Percentiles rank a stretch among this genome's conserved stretches.
Evolutionary conservation across 169 alveolate genomes (phyloP).

Genomic region (Cryptosporidium felis): DNA sequence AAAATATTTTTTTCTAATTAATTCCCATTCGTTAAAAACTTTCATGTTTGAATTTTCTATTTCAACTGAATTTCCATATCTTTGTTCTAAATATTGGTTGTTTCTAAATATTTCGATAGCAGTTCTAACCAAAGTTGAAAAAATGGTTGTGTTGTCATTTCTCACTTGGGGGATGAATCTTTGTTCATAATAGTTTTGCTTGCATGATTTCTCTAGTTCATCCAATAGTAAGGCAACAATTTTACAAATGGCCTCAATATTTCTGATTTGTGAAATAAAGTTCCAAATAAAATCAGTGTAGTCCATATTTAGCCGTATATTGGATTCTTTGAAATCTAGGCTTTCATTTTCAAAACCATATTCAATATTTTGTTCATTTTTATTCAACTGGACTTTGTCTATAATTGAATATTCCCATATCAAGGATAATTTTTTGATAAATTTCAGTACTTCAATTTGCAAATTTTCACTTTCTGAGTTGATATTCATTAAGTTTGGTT

Average conservation of each 20-base stretch:
- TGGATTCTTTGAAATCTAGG: not conserved
- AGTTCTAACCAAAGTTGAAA: not conserved
- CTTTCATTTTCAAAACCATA: not conserved
- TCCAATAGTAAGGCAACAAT: not conserved
- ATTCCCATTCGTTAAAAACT: not conserved
- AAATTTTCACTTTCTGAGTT: not conserved
- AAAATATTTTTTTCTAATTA: constrained; percentile 28
- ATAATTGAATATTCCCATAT: constrained; percentile 41
- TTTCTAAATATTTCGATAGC: constrained; percentile 1
- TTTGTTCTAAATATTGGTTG: not conserved
- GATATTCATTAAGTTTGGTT: not conserved
- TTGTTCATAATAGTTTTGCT: not conserved
- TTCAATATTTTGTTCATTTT: not conserved
- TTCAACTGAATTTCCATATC: not conserved
- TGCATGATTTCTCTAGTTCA: constrained; percentile 17
- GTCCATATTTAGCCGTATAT: not conserved
- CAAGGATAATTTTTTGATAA: not conserved
- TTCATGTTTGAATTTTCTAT: not conserved
- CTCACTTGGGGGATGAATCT: constrained; percentile 24
- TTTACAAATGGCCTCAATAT: not conserved
- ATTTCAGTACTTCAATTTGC: not conserved
- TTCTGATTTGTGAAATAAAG: not conserved
- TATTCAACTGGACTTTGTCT: not conserved
- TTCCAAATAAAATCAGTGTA: constrained; percentile 47
- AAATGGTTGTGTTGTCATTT: constrained; percentile 17